Conservation (phyloP, 108 stramenopile species). For the Cyclostephanos tholiformis region DNA sequence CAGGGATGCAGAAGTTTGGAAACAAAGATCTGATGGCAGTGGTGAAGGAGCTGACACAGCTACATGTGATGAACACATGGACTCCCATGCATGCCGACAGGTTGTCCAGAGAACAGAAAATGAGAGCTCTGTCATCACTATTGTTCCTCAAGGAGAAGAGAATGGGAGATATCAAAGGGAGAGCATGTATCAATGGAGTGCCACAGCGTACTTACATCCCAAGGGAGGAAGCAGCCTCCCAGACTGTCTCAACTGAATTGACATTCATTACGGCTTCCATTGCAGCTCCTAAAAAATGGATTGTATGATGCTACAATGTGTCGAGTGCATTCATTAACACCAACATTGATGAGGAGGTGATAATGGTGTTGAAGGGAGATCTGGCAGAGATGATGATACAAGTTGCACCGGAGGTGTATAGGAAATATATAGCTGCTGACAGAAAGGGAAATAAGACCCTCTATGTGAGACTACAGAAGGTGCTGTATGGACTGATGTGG, state of each 20-base stretch:
- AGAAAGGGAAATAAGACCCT: too few relatives aligned
- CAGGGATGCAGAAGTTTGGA: too few relatives aligned
- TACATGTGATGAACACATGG: neutral
- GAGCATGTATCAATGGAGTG: too few relatives aligned
- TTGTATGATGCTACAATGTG: slow-evolving; percentile 46
- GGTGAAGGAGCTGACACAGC: neutral
- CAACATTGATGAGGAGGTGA: slow-evolving; percentile 26
- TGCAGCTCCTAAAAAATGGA: slow-evolving; percentile 43
- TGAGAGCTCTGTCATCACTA: slow-evolving; percentile 15
- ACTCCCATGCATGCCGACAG: neutral
- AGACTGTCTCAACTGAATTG: too few relatives aligned
- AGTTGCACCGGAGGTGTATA: slow-evolving; percentile 29
- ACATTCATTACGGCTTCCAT: slow-evolving; percentile 34
- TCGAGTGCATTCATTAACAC: slow-evolving; percentile 58
- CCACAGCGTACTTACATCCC: too few relatives aligned
- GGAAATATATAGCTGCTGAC: slow-evolving; percentile 14
- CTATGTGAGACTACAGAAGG: too few relatives aligned
- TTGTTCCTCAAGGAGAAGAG: slow-evolving; percentile 45
- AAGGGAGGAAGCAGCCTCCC: too few relatives aligned
- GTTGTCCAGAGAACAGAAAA: slow-evolving; percentile 10
- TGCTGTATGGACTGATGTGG: neutral
- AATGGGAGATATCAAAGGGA: too few relatives aligned
- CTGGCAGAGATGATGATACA: slow-evolving; percentile 32
- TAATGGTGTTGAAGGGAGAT: slow-evolving; percentile 23
- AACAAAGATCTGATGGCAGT: too few relatives aligned